Conservation (phyloP, 345 rosid species). For the Acer negundo region DNA sequence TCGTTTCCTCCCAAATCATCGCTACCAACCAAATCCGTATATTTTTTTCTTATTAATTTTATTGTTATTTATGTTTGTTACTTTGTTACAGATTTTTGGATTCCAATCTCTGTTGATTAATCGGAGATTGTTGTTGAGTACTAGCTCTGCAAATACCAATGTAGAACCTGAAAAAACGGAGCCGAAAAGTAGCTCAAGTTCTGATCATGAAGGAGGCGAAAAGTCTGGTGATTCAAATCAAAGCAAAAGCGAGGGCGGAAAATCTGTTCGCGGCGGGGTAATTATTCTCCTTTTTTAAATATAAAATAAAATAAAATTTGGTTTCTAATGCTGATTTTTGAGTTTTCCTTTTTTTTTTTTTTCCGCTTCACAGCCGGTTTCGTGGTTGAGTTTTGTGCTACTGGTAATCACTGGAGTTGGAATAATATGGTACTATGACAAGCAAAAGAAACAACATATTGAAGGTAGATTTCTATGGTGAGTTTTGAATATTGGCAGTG, state of each 20-base stretch:
- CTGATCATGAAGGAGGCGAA: conserved; percentile 44
- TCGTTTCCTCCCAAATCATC: not conserved
- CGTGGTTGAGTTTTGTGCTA: conserved; percentile 89
- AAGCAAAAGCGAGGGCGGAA: conserved; percentile 55
- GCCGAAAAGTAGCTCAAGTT: conserved; percentile 19
- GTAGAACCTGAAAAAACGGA: conserved; percentile 29
- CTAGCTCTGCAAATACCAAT: conserved; percentile 18
- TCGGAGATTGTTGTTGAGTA: conserved; percentile 44
- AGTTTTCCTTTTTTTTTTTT: no score
- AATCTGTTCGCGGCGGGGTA: conserved; percentile 96
- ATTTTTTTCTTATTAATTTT: not conserved
- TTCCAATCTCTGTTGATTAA: conserved; percentile 25
- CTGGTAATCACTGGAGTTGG: conserved; percentile 81
- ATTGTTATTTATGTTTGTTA: conserved; percentile 3
- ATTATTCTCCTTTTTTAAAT: not conserved
- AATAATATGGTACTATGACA: conserved; percentile 65
- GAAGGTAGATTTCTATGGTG: conserved; percentile 97
- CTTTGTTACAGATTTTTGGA: conserved; percentile 42
- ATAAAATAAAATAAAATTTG: not conserved
- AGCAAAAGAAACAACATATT: conserved; percentile 80
- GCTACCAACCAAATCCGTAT: not conserved
- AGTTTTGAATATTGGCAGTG: conserved; percentile 32
- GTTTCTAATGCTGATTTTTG: not conserved
- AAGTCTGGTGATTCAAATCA: conserved; percentile 59
- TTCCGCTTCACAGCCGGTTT: conserved; percentile 64